Conservation (phyloP, 352 stramenopile genomes). For the Peronospora tabacina region DNA sequence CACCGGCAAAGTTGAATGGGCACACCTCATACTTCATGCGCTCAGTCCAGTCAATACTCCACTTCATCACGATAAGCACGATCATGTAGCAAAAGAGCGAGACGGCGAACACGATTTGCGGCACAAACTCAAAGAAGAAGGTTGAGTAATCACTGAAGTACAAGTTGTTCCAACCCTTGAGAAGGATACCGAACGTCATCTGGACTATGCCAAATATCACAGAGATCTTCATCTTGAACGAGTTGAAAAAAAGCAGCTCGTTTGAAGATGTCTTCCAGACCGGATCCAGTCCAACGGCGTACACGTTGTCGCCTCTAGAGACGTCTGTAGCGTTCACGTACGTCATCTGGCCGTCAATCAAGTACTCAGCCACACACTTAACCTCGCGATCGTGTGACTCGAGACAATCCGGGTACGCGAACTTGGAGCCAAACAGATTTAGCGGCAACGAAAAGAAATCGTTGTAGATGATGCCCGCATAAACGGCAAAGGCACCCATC, state of each 20-base stretch:
- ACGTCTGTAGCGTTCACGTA: slow-evolving; percentile 82
- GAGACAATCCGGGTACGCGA: slow-evolving; percentile 78
- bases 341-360: slow-evolving; percentile 59
- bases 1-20: slow-evolving; percentile 91
- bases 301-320: slow-evolving; percentile 84
- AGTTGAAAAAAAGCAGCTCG: slow-evolving; percentile 99
- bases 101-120: slow-evolving; percentile 93
- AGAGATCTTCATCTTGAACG: slow-evolving; percentile 99
- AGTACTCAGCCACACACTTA: slow-evolving; percentile 66
- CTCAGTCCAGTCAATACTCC: slow-evolving; percentile 96
- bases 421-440: slow-evolving; percentile 95
- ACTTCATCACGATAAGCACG: slow-evolving; percentile 99
- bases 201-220: slow-evolving; percentile 98
- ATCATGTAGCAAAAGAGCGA: slow-evolving; percentile 99
- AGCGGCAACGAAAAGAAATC: slow-evolving; percentile 98
- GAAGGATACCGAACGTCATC: slow-evolving; percentile 96
- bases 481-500: slow-evolving; percentile 98
- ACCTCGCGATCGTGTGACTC: slow-evolving; percentile 42
- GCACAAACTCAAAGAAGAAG: slow-evolving; percentile 97
- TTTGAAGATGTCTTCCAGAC: slow-evolving; percentile 97
- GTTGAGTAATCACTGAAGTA: slow-evolving; percentile 94
- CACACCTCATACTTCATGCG: slow-evolving; percentile 90
- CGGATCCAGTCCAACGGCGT: slow-evolving; percentile 96
- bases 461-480: slow-evolving; percentile 98
- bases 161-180: slow-evolving; percentile 94